Base-by-base conservation (phyloP, 257 asterid genomes). In the Solanum clarkiae region DNA sequence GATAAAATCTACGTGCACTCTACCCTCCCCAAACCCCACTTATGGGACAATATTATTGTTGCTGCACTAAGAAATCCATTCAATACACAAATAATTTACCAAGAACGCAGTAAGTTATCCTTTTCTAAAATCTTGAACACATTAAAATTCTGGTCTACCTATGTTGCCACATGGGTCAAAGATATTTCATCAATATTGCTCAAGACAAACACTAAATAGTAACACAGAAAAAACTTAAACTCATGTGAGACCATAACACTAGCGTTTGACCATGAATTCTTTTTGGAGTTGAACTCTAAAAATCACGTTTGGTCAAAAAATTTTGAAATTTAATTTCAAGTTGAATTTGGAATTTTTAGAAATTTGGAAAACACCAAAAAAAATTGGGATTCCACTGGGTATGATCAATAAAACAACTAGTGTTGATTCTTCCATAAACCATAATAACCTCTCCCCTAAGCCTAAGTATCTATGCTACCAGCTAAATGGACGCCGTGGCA, bases 391-490 rank as follows among this genome's bases (percentile, higher is more conserved):
- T 29, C 32, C 32, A 29, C 32, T 2, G 32, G 32, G 32, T 29
- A 29, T 29, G 32, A 90, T 11, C 86, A 44, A 82, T 66, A 66
- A 18, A 74, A 60, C 45, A 65, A 74, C 53, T 59, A 47, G 26
- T 56, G 87, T 51, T 47, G 89, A 84, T 85, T 86, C 89, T 14
- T 90, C 93, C 80, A 74, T 69, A 90, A 90, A 82, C 91, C 86
- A 24, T 92, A 89, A 90, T 87, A 89, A 86, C 86, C 92, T 87
- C 51, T 88, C 93, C 68, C 97, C 97, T 1, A 89, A 97, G 92
- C 97, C 95, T 59, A 91, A 89, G 89, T 93, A 81, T 87, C 88
- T 94, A 69, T 93, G 95, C 8, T 92, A 89, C 86, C 86, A 92
- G 87, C 98, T 97, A 6, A 91, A 90, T 45, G 89, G 93, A 89